Conservation (phyloP, 306 rosid species). For the Adenanthera pavonina region DNA sequence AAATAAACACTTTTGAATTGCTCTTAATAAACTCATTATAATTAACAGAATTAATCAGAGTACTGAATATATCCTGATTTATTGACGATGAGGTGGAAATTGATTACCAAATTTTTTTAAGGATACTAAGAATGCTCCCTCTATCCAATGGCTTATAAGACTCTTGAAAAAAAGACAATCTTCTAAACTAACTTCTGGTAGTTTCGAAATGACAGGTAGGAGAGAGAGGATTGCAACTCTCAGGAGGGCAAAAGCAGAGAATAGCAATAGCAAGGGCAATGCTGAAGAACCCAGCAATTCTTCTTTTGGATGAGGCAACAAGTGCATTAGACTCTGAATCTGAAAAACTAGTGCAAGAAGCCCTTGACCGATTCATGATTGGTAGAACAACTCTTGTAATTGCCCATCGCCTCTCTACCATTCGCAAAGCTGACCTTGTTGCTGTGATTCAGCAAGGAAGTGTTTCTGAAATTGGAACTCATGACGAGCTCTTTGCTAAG, state of each 20-base stretch:
- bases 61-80: not conserved
- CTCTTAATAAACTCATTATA: constrained; percentile 14
- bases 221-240: constrained; percentile 90
- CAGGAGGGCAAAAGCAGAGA: constrained; percentile 97
- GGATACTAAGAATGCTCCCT: not conserved
- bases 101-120: constrained; percentile 3
- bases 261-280: constrained; percentile 95
- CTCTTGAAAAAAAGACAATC: not conserved
- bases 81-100: not conserved
- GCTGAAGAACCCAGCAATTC: constrained; percentile 90
- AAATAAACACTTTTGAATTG: not conserved
- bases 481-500: constrained; percentile 81
- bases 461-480: constrained; percentile 86
- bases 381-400: constrained; percentile 92
- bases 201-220: constrained; percentile 74
- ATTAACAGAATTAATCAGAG: not conserved
- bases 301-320: constrained; percentile 89
- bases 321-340: constrained; percentile 95
- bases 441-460: constrained; percentile 85
- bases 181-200: constrained; percentile 8
- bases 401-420: constrained; percentile 94
- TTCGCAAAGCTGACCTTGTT: constrained; percentile 92
- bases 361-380: constrained; percentile 92
- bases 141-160: not conserved
- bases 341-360: constrained; percentile 92